A percentile compares a stretch with the other conserved stretches of the same genome.
Conservation (phyloP, 371 early-diverging fungal species). For the Mortierella sp. region DNA sequence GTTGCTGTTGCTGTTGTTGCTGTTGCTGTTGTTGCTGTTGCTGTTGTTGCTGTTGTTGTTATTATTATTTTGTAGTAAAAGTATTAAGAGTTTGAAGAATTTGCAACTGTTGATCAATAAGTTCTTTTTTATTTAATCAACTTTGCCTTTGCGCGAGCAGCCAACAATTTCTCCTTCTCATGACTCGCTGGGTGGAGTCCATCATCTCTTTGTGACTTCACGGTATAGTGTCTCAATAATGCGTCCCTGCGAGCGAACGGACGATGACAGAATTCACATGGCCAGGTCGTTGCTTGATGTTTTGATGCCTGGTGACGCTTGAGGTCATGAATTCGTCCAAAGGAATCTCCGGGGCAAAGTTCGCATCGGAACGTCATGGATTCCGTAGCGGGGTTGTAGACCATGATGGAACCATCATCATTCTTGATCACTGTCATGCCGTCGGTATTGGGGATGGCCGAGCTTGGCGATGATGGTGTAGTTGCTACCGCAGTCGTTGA, state of each 20-base stretch:
- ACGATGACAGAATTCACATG: background rate
- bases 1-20: no score
- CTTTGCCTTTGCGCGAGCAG: constrained; percentile 22
- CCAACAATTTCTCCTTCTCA: constrained; percentile 21
- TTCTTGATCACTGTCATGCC: constrained; percentile 23
- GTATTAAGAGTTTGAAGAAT: background rate
- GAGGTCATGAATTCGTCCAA: constrained; percentile 37
- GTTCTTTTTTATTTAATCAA: constrained; percentile 3
- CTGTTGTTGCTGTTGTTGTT: no score
- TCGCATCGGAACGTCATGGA: constrained; percentile 37
- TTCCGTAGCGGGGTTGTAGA: constrained; percentile 24
- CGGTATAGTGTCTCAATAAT: constrained; percentile 40
- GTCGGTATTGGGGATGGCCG: background rate
- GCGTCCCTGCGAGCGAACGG: constrained; percentile 40
- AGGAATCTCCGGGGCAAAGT: constrained; percentile 29
- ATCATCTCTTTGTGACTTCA: constrained; percentile 30
- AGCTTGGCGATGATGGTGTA: background rate
- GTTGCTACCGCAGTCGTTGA: background rate
- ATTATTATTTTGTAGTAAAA: no score
- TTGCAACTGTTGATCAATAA: no score
- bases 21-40: no score
- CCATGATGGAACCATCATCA: constrained; percentile 42
- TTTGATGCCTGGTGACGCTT: constrained; percentile 37
- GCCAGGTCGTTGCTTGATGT: constrained; percentile 14
- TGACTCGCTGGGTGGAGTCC: constrained; percentile 28